These are phyloP conservation scores for Phalaenopsis aphrodite DNA, from an alignment of 106 monocot genomes.

Conservation along the genomic window DNA sequence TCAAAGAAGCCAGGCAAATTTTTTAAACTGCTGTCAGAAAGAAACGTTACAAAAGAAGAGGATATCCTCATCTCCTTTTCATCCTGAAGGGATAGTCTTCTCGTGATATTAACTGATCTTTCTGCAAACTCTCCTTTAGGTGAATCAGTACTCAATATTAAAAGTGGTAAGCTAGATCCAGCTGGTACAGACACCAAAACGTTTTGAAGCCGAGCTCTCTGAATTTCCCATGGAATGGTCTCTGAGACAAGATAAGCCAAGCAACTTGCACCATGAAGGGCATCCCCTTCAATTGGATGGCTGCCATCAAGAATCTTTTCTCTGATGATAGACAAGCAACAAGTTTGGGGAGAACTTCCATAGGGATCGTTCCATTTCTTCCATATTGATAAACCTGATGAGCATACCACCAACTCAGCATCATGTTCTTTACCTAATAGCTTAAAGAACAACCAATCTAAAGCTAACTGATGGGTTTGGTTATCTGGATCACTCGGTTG, in stretches of 20 bases:
- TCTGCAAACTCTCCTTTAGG: conserved; percentile 13
- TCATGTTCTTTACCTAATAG: conserved; percentile 39
- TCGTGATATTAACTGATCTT: conserved; percentile 24
- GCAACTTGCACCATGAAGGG: conserved; percentile 40
- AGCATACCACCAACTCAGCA: conserved; percentile 32
- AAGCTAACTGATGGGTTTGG: conserved; percentile 25
- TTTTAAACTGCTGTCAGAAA: conserved; percentile 8
- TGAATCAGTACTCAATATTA: conserved; percentile 32
- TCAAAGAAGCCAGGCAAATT: conserved; percentile 40
- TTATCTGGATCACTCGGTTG: conserved; percentile 14
- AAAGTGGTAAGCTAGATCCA: conserved; percentile 67
- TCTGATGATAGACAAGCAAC: conserved; percentile 58
- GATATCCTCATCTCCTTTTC: conserved; percentile 37
- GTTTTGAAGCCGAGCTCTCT: conserved; percentile 45
- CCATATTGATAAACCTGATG: conserved; percentile 58
- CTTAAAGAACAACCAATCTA: conserved; percentile 72
- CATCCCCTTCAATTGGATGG: conserved; percentile 16
- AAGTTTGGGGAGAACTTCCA: conserved; percentile 3
- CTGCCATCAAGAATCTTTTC: conserved; percentile 18
- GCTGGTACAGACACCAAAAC: conserved; percentile 44
- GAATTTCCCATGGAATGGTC: conserved; percentile 54
- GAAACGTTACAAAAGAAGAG: conserved; percentile 36
- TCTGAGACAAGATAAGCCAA: conserved; percentile 61
- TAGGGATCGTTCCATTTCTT: conserved; percentile 25
- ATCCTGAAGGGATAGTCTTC: conserved; percentile 41